phyloP scores from a whole-genome alignment of 2,329 filamentous ascomycete species.

The Endoconidiophora polonica region DNA sequence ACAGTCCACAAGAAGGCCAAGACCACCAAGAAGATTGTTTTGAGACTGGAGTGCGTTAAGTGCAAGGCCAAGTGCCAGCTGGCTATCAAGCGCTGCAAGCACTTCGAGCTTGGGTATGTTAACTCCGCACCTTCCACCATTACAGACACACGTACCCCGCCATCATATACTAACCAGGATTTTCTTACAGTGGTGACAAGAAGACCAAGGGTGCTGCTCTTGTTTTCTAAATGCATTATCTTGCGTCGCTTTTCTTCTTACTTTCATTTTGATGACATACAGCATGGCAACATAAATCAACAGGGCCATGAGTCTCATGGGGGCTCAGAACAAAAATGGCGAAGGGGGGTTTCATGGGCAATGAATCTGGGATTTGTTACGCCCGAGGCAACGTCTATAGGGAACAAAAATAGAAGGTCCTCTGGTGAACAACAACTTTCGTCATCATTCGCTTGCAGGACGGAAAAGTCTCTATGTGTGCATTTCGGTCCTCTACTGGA shows the following conservation, averaged over 20 bases:
- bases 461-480: not conserved
- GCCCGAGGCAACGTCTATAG: conserved; percentile 28
- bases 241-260: conserved; percentile 24
- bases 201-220: conserved; percentile 99
- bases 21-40: conserved; percentile 99
- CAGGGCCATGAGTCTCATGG: conserved; percentile 4
- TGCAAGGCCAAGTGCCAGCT: conserved; percentile 99
- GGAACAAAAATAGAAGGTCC: conserved; percentile 23
- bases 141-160: not conserved
- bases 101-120: conserved; percentile 97
- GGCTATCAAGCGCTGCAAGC: conserved; percentile 99
- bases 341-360: conserved; percentile 29
- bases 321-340: conserved; percentile 21
- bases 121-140: not conserved
- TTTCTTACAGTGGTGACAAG: conserved; percentile 79
- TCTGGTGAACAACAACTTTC: not conserved
- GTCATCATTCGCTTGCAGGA: not conserved
- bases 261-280: conserved; percentile 30
- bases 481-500: not conserved
- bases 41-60: conserved; percentile 89
- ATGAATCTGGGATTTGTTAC: conserved; percentile 16
- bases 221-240: conserved; percentile 72
- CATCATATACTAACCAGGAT: conserved; percentile 24
- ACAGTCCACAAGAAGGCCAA: conserved; percentile 97
- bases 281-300: conserved; percentile 16